Evolutionary conservation across 768 basidiomycete species (phyloP), one percentile per base, ranked within the genome.

Genomic region (Podaxis mareebaensis): DNA sequence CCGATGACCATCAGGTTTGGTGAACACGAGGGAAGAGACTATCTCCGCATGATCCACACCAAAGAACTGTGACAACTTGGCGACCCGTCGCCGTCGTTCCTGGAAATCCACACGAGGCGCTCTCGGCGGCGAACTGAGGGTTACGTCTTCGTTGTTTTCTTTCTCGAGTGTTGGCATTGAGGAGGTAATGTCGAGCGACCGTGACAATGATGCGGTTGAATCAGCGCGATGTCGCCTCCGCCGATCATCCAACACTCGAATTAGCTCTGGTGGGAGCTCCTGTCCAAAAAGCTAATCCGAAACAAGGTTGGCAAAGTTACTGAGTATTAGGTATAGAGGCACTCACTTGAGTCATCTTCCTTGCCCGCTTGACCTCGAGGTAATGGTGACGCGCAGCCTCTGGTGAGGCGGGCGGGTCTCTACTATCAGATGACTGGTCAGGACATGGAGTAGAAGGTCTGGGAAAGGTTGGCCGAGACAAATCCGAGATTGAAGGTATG

Each of bases 61-160:
- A 69, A 86, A 86, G 72, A 87, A 86, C 49, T 79, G 80, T 26
- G 82, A 76, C 46, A 87, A 72, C 70, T 86, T 87, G 61, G 79
- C 80, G n/a, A 79, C 79, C 33, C 83, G 80, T 7, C 78, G 70
- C n/a, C 80, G 73, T 40, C 58, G 56, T 7, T 69, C 65, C 48
- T 63, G 61, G 8, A 63, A 63, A 3, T 56, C 53, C n/a, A 33
- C 44, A 24, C 36, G 48, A 39, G 46, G 54, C 20, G 52, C 20
- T 20, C 28, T 46, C 40, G 39, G 49, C 13, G 51, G 39, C 36
- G 51, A 56, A 13, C 11, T 24, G 26, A 42, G 53, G n/a, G 22
- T 49, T 17, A 55, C 33, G 20, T 63, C 39, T n/a, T 49, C 54
- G 15, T 53, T 40, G 15, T 53, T 40, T 20, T 46, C n/a, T 62